These are phyloP conservation scores for Trametes cubensis DNA, from an alignment of 768 basidiomycete species.

Conservation along the genomic window DNA sequence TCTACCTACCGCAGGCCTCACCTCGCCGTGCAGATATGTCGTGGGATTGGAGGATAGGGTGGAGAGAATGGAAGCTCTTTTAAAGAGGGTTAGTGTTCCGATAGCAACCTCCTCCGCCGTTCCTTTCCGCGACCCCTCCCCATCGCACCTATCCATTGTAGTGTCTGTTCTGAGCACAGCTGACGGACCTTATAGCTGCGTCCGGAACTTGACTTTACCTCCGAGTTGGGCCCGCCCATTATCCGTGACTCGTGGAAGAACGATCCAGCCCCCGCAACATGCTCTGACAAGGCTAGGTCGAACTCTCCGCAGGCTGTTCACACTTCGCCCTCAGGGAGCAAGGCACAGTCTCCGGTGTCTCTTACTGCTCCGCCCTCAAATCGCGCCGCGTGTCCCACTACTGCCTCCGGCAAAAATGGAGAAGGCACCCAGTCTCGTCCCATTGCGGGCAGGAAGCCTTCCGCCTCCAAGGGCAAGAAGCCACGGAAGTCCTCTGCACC, in stretches of 20 bases:
- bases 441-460: constrained; percentile 7
- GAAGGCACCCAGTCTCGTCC: constrained; percentile 1
- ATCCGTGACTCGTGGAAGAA: constrained; percentile 66
- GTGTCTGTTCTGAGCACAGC: neutral
- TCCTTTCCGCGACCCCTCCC: constrained; percentile 31
- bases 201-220: constrained; percentile 62
- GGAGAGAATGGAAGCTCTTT: constrained; percentile 40
- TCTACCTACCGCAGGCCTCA: neutral
- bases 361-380: constrained; percentile 12
- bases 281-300: constrained; percentile 17
- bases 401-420: constrained; percentile 7
- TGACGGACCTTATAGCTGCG: constrained; percentile 48
- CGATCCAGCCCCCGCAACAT: constrained; percentile 28
- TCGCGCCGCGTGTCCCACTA: constrained; percentile 12
- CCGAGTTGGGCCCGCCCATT: constrained; percentile 64
- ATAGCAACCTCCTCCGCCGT: constrained; percentile 21
- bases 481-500: neutral
- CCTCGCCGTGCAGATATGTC: constrained; percentile 33
- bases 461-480: neutral
- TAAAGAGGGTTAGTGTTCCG: constrained; percentile 38
- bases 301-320: constrained; percentile 8
- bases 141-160: neutral
- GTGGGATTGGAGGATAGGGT: constrained; percentile 40
- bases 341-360: constrained; percentile 6
- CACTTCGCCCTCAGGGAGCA: constrained; percentile 8